Percentiles rank a stretch among this genome's conserved stretches.
These are phyloP conservation scores for Escovopsis sp. DNA, from an alignment of 2,329 filamentous ascomycete genomes.

Conservation along the genomic window DNA sequence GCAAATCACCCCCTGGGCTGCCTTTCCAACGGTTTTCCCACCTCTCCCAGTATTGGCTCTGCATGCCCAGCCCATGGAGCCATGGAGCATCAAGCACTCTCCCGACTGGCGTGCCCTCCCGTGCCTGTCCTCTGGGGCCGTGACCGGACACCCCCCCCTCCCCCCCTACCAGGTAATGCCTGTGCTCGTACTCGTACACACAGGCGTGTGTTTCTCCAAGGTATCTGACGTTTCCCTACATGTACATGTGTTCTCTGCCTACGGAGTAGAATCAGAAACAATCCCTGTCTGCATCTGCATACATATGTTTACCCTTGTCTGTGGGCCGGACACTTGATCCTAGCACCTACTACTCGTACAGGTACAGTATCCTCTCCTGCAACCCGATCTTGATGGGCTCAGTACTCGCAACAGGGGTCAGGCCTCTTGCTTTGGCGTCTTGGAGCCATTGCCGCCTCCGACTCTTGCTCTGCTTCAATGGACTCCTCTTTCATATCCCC, in stretches of 20 bases:
- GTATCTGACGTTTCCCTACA: constrained; percentile 12
- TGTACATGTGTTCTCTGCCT: too few relatives aligned
- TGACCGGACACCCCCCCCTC: too few relatives aligned
- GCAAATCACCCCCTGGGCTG: constrained; percentile 8
- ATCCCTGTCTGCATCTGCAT: too few relatives aligned
- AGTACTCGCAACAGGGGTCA: constrained; percentile 9
- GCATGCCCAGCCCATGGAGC: too few relatives aligned
- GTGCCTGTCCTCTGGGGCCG: constrained; percentile 13
- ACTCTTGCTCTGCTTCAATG: too few relatives aligned
- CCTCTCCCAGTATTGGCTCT: too few relatives aligned
- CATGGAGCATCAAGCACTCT: constrained; percentile 12
- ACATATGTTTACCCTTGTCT: too few relatives aligned
- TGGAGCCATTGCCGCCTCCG: constrained; percentile 16
- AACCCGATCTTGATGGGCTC: constrained; percentile 5
- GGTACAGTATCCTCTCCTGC: constrained; percentile 1
- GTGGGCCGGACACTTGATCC: too few relatives aligned
- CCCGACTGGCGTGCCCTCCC: constrained; percentile 16
- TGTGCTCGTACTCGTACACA: too few relatives aligned
- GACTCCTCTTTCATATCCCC: constrained; percentile 19
- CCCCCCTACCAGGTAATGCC: constrained; percentile 1
- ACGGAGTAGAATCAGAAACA: too few relatives aligned
- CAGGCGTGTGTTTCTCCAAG: too few relatives aligned
- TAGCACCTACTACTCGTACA: too few relatives aligned
- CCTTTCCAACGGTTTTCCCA: constrained; percentile 2
- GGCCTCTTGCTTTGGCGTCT: constrained; percentile 12